A percentile compares a stretch with the other conserved stretches of the same genome.
Conservation (phyloP, 2,329 filamentous ascomycete genomes). For the Botrytis tulipae region DNA sequence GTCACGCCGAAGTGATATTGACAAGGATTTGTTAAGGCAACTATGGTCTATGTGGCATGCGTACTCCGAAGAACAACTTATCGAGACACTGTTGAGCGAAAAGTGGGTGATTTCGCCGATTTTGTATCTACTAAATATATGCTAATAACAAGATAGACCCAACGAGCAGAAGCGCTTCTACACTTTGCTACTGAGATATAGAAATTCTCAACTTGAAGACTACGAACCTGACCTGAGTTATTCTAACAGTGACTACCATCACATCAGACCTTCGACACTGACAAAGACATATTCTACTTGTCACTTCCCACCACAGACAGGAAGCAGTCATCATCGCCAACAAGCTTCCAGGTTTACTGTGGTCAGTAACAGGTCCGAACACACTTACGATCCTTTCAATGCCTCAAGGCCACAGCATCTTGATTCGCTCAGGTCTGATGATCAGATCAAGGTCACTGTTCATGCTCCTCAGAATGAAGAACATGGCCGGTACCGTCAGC, state of each 20-base stretch:
- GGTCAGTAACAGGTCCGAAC: conserved; percentile 61
- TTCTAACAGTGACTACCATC: conserved; percentile 89
- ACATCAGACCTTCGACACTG: conserved; percentile 60
- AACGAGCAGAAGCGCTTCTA: conserved; percentile 97
- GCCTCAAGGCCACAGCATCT: conserved; percentile 49
- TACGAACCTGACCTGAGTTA: conserved; percentile 79
- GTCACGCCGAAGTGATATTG: conserved; percentile 65
- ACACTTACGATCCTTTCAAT: conserved; percentile 83
- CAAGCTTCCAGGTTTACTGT: conserved; percentile 60
- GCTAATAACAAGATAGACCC: conserved; percentile 47
- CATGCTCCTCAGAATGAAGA: conserved; percentile 27
- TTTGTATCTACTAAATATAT: background rate
- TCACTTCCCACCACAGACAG: conserved; percentile 52
- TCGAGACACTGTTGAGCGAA: conserved; percentile 62
- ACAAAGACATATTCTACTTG: conserved; percentile 61
- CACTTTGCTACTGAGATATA: conserved; percentile 75
- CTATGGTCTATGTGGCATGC: conserved; percentile 90
- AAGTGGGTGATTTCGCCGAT: conserved; percentile 50
- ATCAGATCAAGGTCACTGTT: conserved; percentile 35
- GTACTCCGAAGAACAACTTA: conserved; percentile 69
- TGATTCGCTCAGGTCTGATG: conserved; percentile 46
- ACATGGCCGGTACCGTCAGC: conserved; percentile 2
- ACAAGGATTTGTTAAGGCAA: conserved; percentile 78
- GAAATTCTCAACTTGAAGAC: conserved; percentile 81
- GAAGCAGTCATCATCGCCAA: conserved; percentile 51